Evolutionary conservation across 1,284 basidiomycete genomes (phyloP).

Genomic region (Melampsora abietis-canadensis): DNA sequence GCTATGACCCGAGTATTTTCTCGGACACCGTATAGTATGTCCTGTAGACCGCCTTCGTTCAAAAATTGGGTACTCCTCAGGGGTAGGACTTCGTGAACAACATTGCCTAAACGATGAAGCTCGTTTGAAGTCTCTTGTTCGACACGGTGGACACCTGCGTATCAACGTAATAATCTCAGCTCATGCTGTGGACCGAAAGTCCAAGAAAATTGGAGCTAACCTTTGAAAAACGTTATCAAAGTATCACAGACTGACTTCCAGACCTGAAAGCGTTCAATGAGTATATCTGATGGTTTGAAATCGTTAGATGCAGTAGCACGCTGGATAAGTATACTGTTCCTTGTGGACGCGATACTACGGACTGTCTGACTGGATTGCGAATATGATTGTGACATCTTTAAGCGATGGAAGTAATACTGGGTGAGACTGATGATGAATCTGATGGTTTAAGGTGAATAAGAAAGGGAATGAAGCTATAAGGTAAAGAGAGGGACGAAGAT

Average conservation of each 20-base stretch:
- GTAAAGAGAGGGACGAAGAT: too few species aligned
- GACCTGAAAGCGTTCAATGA: constrained; percentile 88
- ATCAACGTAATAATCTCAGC: constrained; percentile 53
- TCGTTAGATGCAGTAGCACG: constrained; percentile 63
- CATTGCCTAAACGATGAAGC: constrained; percentile 89
- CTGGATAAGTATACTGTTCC: constrained; percentile 56
- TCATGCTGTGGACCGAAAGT: background rate
- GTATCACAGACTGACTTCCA: constrained; percentile 97
- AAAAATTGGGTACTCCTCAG: constrained; percentile 86
- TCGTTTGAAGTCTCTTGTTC: constrained; percentile 93
- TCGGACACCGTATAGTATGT: constrained; percentile 82
- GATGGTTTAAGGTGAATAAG: too few species aligned
- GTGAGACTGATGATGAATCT: too few species aligned
- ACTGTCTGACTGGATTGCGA: constrained; percentile 44
- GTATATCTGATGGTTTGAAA: constrained; percentile 87
- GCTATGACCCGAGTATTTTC: constrained; percentile 92
- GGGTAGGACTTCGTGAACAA: constrained; percentile 95
- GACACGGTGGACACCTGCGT: constrained; percentile 83
- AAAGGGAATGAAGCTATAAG: too few species aligned
- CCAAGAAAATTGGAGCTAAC: background rate
- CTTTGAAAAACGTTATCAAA: constrained; percentile 62
- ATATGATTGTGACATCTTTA: constrained; percentile 53
- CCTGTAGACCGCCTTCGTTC: constrained; percentile 77
- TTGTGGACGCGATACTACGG: background rate
- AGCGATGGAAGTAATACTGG: constrained; percentile 38